Evolutionary conservation across 176 grass and related monocot species (phyloP).

Genomic region (Carex littledalei): DNA sequence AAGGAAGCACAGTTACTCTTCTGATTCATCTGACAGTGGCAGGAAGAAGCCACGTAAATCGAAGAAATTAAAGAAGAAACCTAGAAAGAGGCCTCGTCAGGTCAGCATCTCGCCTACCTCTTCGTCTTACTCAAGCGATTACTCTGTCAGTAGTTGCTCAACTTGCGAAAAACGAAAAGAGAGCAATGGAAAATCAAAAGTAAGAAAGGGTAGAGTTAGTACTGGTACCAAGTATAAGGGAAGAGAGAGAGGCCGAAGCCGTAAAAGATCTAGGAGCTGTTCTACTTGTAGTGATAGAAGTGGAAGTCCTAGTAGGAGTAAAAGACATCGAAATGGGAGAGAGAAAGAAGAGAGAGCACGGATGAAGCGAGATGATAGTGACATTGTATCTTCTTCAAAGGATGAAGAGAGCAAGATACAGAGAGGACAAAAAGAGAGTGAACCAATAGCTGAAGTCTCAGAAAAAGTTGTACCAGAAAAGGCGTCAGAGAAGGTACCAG

Average conservation of each 20-base stretch:
- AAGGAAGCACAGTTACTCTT: constrained; percentile 15
- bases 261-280: constrained; percentile 20
- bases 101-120: constrained; percentile 27
- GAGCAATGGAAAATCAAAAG: constrained; percentile 31
- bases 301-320: constrained; percentile 32
- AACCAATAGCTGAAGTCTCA: constrained; percentile 20
- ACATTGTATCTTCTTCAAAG: neutral
- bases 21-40: neutral
- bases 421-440: neutral
- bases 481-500: constrained; percentile 1
- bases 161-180: constrained; percentile 17
- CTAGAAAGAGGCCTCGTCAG: constrained; percentile 27
- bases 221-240: constrained; percentile 30
- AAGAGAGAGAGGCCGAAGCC: constrained; percentile 35
- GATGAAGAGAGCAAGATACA: neutral
- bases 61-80: constrained; percentile 8
- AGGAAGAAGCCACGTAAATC: neutral
- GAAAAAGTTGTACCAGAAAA: constrained; percentile 17
- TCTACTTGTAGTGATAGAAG: constrained; percentile 36
- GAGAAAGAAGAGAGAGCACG: constrained; percentile 15
- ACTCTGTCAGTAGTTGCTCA: constrained; percentile 30
- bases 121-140: constrained; percentile 19
- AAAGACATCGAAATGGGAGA: constrained; percentile 8
- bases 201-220: constrained; percentile 32
- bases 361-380: constrained; percentile 19